These are phyloP conservation scores for Monilinia vaccinii-corymbosi DNA, from an alignment of 2,329 filamentous ascomycete genomes.

Conservation along the genomic window DNA sequence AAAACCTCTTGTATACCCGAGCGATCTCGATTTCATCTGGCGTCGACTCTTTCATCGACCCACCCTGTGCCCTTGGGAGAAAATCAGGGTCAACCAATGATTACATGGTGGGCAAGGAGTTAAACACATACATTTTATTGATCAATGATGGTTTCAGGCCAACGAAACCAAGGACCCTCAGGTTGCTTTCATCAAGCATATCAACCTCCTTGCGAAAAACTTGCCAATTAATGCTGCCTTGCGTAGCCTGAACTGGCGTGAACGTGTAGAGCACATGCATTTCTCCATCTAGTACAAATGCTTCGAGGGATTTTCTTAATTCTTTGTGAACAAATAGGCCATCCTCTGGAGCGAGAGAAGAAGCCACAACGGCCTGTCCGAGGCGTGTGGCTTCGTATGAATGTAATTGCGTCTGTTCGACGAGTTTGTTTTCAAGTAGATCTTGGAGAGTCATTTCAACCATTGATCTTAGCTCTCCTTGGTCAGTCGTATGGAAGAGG, in stretches of 20 bases:
- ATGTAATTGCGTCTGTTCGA: slow-evolving; percentile 40
- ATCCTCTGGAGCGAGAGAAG: slow-evolving; percentile 64
- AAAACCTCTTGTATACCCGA: slow-evolving; percentile 62
- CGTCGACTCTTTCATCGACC: slow-evolving; percentile 52
- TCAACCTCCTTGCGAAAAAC: slow-evolving; percentile 66
- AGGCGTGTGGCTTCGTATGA: slow-evolving; percentile 54
- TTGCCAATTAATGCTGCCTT: slow-evolving; percentile 57
- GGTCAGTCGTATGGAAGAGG: slow-evolving; percentile 47
- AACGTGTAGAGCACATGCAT: slow-evolving; percentile 74
- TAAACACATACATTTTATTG: slow-evolving; percentile 51
- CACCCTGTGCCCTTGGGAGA: slow-evolving; percentile 56
- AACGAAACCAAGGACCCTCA: slow-evolving; percentile 58
- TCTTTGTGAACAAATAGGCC: slow-evolving; percentile 66
- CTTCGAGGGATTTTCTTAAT: slow-evolving; percentile 54
- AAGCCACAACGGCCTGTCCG: slow-evolving; percentile 63
- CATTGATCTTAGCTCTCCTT: slow-evolving; percentile 40
- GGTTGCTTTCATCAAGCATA: slow-evolving; percentile 57
- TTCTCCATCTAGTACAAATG: slow-evolving; percentile 73
- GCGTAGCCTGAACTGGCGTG: slow-evolving; percentile 56
- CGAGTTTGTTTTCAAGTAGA: slow-evolving; percentile 45
- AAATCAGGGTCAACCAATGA: background rate
- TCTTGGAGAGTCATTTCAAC: slow-evolving; percentile 52
- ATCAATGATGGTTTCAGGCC: slow-evolving; percentile 60
- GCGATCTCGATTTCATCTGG: slow-evolving; percentile 50
- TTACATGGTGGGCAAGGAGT: background rate